Evolutionary conservation across 176 grass and related monocot genomes (phyloP).

Genomic region (Eleusine indica): DNA sequence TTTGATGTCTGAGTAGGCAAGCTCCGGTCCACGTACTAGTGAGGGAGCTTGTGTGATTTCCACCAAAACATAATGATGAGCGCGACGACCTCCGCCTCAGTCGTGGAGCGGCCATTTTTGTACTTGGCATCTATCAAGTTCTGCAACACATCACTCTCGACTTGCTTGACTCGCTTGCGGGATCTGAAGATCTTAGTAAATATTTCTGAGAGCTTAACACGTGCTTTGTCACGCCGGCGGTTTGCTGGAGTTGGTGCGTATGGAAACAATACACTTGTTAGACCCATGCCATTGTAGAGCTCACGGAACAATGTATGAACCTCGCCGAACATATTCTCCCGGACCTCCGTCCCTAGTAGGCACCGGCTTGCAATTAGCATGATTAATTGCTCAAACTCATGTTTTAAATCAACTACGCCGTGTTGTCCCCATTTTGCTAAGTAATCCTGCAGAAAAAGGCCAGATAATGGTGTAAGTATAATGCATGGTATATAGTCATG

Average conservation of each 20-base stretch:
- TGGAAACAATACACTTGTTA: slow-evolving; percentile 45
- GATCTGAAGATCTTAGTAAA: slow-evolving; percentile 47
- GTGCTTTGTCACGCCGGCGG: slow-evolving; percentile 34
- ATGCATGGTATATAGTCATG: too few relatives aligned
- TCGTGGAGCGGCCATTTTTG: slow-evolving; percentile 27
- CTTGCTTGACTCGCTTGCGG: slow-evolving; percentile 30
- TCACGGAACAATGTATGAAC: slow-evolving; percentile 34
- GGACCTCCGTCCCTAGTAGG: slow-evolving; percentile 45
- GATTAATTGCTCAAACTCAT: slow-evolving; percentile 45
- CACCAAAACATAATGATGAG: background rate
- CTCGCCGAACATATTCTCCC: background rate
- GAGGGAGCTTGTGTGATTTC: slow-evolving; percentile 42
- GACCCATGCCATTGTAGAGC: slow-evolving; percentile 35
- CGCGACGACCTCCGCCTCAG: background rate
- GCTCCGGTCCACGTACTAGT: slow-evolving; percentile 49
- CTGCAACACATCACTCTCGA: slow-evolving; percentile 53
- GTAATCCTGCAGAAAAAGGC: background rate
- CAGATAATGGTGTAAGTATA: too few relatives aligned
- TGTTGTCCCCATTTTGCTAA: slow-evolving; percentile 7
- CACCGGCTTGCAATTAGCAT: background rate
- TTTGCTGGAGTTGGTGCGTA: slow-evolving; percentile 48
- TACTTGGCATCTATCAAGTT: slow-evolving; percentile 59
- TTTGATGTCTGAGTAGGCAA: slow-evolving; percentile 33
- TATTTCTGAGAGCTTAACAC: slow-evolving; percentile 44
- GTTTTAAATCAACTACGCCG: slow-evolving; percentile 47